Base-by-base conservation (phyloP, 768 basidiomycete species). In the Trametes villosa region DNA sequence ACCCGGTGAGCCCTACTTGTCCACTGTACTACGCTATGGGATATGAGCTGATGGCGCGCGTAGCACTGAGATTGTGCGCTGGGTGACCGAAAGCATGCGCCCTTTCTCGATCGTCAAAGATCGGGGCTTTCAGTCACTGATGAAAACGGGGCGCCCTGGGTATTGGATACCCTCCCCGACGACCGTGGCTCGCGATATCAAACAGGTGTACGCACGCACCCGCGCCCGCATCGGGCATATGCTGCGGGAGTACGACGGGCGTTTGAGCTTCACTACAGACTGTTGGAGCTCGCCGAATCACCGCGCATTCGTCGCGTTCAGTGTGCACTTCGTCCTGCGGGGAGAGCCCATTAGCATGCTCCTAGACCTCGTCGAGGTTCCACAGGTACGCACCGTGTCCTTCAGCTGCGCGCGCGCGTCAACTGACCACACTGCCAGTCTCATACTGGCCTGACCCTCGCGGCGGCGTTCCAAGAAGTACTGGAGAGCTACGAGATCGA, bases 211-310 rank as follows among this genome's bases (percentile, higher is more conserved):
- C 60, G 57, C 24, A 3, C 27, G 49, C 8, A 60, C 59, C 9
- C 34, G 62, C 0, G 31, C 65, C 12, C 41, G 65, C 1, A 65
- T 81, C 24, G 66, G 67, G 9, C 68, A 71, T 1, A 36, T 60
- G 36, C 47, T 67, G 6, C 36, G 56, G 40, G 68, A 69, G 18
- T 64, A 75, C 57, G 54, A 70, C 0, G 74, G 75, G 0, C 33
- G 46, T 2, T 31, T 78, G 3, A 76, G 62, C 54, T 76, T 78
- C 53, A 65, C 67, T 0, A 75, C 73, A 0, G 75, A 80, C 64
- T 70, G 69, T 0, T 80, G 77, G 78, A 76, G 73, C 0, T 76
- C 72, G 0, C 72, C 73, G 0, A 78, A 79, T 55, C 72, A 78
- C 45, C 44, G 64, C 4, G 75, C 71, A 0, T 75, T 67, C 42